Percentiles rank a stretch among this genome's conserved stretches.
Evolutionary conservation across 225 moss, liverwort and hornwort species (phyloP).

Genomic region (Sphagnum tenellum): DNA sequence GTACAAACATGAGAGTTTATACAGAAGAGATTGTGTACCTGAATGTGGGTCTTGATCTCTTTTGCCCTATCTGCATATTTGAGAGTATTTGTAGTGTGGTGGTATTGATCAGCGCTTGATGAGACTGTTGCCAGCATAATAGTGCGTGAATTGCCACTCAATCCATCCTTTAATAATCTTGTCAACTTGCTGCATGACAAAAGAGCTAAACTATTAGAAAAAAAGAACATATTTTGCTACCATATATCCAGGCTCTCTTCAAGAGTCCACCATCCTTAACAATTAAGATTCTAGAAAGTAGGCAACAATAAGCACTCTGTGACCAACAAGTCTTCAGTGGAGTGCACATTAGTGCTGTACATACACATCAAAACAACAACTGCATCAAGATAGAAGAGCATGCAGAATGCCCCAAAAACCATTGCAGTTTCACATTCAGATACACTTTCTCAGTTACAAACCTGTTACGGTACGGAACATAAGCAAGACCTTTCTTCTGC

Average conservation of each 20-base stretch:
- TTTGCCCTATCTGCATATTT: slow-evolving; percentile 50
- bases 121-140: slow-evolving; percentile 46
- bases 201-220: too few relatives aligned
- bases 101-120: slow-evolving; percentile 42
- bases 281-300: too few relatives aligned
- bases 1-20: too few relatives aligned
- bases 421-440: too few relatives aligned
- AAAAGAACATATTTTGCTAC: too few relatives aligned
- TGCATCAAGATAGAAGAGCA: too few relatives aligned
- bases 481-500: slow-evolving; percentile 44
- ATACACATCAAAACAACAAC: too few relatives aligned
- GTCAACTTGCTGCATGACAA: slow-evolving; percentile 29
- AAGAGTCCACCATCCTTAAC: too few relatives aligned
- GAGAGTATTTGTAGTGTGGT: slow-evolving; percentile 44
- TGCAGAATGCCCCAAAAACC: too few relatives aligned
- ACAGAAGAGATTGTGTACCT: slow-evolving; percentile 10
- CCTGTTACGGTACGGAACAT: slow-evolving; percentile 46
- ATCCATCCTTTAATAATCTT: slow-evolving; percentile 38
- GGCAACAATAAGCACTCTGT: background rate
- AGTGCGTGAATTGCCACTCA: slow-evolving; percentile 43
- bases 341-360: too few relatives aligned
- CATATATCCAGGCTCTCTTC: too few relatives aligned
- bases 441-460: background rate
- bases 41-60: slow-evolving; percentile 47
- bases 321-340: background rate